A percentile compares a stretch with the other conserved stretches of the same genome.
Conservation (phyloP, 768 basidiomycete genomes). For the Rhodotorula babjevae region DNA sequence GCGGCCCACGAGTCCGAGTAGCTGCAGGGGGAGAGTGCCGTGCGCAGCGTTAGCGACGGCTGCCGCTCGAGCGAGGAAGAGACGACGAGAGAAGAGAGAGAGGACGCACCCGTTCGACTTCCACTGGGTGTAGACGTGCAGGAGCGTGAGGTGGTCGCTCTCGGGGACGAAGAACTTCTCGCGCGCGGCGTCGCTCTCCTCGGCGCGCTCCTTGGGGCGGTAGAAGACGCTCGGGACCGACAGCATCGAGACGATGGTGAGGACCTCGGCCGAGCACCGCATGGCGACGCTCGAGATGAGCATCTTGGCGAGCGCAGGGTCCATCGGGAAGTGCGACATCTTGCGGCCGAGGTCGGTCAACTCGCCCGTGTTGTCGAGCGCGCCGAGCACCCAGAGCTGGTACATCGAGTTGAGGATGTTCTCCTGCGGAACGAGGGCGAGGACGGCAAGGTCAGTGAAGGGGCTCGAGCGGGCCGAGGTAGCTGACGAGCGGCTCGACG, state of each 20-base stretch:
- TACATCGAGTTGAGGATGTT: slow-evolving; percentile 99
- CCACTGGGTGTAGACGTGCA: slow-evolving; percentile 98
- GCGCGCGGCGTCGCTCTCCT: slow-evolving; percentile 92
- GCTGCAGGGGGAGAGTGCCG: no score
- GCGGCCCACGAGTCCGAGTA: slow-evolving; percentile 92
- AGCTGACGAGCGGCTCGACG: not conserved
- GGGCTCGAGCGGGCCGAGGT: no score
- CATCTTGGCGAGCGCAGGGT: slow-evolving; percentile 97
- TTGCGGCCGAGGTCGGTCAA: slow-evolving; percentile 84
- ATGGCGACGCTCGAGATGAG: slow-evolving; percentile 91
- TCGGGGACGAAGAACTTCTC: slow-evolving; percentile 99
- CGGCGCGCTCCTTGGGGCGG: slow-evolving; percentile 91
- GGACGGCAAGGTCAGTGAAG: not conserved
- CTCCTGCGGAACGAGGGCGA: slow-evolving; percentile 60
- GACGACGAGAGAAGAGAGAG: not conserved
- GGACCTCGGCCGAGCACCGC: slow-evolving; percentile 87
- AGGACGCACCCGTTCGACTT: slow-evolving; percentile 77
- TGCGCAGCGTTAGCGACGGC: no score
- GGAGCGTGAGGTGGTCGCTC: slow-evolving; percentile 88
- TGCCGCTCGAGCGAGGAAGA: no score
- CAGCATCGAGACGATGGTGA: slow-evolving; percentile 98
- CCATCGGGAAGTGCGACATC: slow-evolving; percentile 99
- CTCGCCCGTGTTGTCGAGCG: slow-evolving; percentile 95
- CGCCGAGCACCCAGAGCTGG: slow-evolving; percentile 97
- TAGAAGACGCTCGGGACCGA: slow-evolving; percentile 98